phyloP scores from a whole-genome alignment of 176 grass and related monocot species.

The Triticum monococcum region DNA sequence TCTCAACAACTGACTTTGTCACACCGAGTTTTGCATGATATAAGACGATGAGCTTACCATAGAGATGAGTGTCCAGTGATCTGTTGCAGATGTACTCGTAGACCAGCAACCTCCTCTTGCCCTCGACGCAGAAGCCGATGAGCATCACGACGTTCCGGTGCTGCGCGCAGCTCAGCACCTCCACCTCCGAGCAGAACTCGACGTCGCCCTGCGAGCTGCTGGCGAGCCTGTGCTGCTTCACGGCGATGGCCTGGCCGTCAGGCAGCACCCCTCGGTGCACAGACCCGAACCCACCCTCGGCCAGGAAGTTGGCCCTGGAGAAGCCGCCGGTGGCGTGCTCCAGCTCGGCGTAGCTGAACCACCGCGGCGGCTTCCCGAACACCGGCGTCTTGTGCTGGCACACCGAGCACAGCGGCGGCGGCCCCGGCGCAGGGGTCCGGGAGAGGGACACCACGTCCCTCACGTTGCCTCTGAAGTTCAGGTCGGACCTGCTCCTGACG shows the following conservation, averaged over 20 bases:
- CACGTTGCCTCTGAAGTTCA: conserved; percentile 79
- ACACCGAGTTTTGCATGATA: background rate
- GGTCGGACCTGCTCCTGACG: conserved; percentile 65
- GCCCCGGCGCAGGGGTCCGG: conserved; percentile 67
- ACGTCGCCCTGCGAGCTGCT: conserved; percentile 79
- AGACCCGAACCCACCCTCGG: conserved; percentile 91
- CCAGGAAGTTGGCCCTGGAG: conserved; percentile 84
- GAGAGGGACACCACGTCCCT: conserved; percentile 73
- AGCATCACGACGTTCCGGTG: conserved; percentile 98
- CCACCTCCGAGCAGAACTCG: conserved; percentile 95
- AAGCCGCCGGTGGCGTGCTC: conserved; percentile 79
- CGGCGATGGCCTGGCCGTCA: conserved; percentile 88
- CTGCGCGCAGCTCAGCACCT: conserved; percentile 94
- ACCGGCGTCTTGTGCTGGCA: conserved; percentile 92
- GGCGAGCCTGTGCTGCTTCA: conserved; percentile 90
- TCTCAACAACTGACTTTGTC: background rate
- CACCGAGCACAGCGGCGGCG: conserved; percentile 86
- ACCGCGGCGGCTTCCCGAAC: conserved; percentile 85
- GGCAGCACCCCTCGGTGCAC: conserved; percentile 82
- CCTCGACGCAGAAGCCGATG: conserved; percentile 95
- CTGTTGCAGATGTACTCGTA: conserved; percentile 98
- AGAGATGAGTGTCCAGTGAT: conserved; percentile 87
- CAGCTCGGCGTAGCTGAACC: conserved; percentile 86
- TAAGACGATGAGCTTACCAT: conserved; percentile 47
- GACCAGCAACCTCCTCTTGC: conserved; percentile 83